Percentiles rank a stretch among this genome's conserved stretches.
These are phyloP conservation scores for Plasmopara muralis DNA, from an alignment of 352 stramenopile species.

Conservation along the genomic window DNA sequence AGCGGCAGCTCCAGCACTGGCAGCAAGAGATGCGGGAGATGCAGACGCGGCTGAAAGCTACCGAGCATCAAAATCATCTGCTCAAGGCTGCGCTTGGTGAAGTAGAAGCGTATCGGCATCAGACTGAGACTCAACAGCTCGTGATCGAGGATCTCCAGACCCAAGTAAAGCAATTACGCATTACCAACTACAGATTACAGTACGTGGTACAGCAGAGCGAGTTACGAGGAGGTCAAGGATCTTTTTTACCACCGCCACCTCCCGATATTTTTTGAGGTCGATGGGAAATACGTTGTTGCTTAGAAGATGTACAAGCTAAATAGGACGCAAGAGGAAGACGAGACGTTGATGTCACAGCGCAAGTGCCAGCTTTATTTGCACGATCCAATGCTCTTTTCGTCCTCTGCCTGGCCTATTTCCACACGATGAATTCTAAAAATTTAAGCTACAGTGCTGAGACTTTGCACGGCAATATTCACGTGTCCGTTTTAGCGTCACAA, in stretches of 20 bases:
- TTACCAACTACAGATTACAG: constrained; percentile 66
- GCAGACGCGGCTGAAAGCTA: constrained; percentile 34
- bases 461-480: background rate
- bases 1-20: constrained; percentile 37
- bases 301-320: background rate
- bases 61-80: constrained; percentile 51
- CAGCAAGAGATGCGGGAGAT: constrained; percentile 47
- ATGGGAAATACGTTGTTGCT: background rate
- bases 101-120: constrained; percentile 36
- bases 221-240: constrained; percentile 26
- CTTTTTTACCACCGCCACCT: constrained; percentile 50
- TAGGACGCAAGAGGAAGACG: constrained; percentile 10
- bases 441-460: background rate
- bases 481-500: background rate
- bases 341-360: background rate
- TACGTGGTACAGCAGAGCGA: constrained; percentile 70
- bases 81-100: constrained; percentile 38
- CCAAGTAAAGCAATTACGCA: constrained; percentile 62
- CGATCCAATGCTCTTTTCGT: constrained; percentile 1
- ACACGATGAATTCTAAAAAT: constrained; percentile 5
- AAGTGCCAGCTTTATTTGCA: constrained; percentile 9
- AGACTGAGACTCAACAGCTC: constrained; percentile 52
- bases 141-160: constrained; percentile 60
- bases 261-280: constrained; percentile 58
- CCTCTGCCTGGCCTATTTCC: constrained; percentile 6